These are phyloP conservation scores for Pseudocercospora fuligena DNA, from an alignment of 2,329 filamentous ascomycete species.

Conservation along the genomic window DNA sequence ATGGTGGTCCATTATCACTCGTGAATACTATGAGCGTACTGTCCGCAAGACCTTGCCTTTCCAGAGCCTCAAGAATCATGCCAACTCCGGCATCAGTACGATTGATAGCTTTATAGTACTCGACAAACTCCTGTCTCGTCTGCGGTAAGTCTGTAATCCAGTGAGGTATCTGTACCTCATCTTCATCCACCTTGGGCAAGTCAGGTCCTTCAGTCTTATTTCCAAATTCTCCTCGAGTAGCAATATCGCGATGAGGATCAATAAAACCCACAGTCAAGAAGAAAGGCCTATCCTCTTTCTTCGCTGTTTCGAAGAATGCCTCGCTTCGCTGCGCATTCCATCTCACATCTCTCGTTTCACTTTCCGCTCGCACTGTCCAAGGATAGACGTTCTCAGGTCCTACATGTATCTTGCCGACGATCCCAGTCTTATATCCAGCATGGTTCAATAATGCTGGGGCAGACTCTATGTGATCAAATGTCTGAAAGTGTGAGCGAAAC, in stretches of 20 bases:
- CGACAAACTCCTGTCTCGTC: conserved; percentile 49
- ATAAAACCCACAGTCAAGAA: conserved; percentile 54
- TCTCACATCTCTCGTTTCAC: conserved; percentile 51
- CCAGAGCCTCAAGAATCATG: conserved; percentile 45
- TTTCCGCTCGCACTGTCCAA: conserved; percentile 50
- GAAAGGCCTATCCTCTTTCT: conserved; percentile 44
- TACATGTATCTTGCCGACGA: conserved; percentile 57
- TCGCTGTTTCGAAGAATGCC: conserved; percentile 46
- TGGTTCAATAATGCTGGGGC: conserved; percentile 46
- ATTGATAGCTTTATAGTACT: conserved; percentile 48
- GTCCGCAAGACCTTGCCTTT: conserved; percentile 39
- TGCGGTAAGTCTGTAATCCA: conserved; percentile 50
- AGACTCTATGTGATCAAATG: conserved; percentile 51
- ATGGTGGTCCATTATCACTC: conserved; percentile 57
- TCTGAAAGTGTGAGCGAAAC: conserved; percentile 50
- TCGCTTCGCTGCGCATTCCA: conserved; percentile 46
- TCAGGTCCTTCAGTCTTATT: conserved; percentile 42
- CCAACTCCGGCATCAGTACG: conserved; percentile 52
- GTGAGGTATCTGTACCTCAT: conserved; percentile 48
- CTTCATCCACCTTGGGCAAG: conserved; percentile 25
- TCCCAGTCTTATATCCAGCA: conserved; percentile 52
- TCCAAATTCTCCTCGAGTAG: conserved; percentile 49
- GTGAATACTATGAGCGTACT: conserved; percentile 53
- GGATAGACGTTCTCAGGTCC: conserved; percentile 48
- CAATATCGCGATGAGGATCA: conserved; percentile 53